Base-by-base conservation (phyloP, 257 asterid genomes). In the Verbascum thapsus region DNA sequence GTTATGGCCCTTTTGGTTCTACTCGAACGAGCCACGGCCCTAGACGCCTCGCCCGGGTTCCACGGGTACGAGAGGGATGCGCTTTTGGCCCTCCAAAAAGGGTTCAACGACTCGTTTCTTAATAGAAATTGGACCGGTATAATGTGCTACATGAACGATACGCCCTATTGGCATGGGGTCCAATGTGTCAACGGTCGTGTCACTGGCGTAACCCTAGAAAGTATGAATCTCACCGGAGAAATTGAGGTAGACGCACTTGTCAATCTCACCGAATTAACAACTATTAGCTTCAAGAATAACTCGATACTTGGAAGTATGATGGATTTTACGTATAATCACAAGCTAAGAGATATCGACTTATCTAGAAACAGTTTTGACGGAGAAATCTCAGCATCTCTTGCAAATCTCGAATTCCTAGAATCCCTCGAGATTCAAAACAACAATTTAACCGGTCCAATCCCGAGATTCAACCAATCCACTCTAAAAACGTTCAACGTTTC, bases 381-480 rank as follows among this genome's bases (percentile, higher is more conserved):
- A 44, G 49, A 55, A 50, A 81, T 85, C 37, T 70, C 94, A 11
- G 8, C 70, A 5, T 83, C 90, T 16, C 80, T 87, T 20, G 16
- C 75, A 11, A 61, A 23, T 61, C 77, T 82, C 48, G 42, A 67
- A 22, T 72, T 63, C 45, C 50, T 88, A 37, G 77, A 70, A 57
- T 77, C 94, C 47, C 82, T 88, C 63, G 84, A 74, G 69, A 80
- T 88, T 54, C 85, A 88, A n/a, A 53, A 19, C 10, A 88, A 85
- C 82, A 62, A 58, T 0, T 59, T 85, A n/a, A 68, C 53, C 7
- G 96, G 94, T 53, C 56, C 68, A 6, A 70, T 88, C 53, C 90
- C 86, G 0, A 53, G 50, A 13, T 75, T 81, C 67, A 71, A 74
- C 63, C 94, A 80, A 56, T 66, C 82, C 3, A 72, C 71, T 53